These are phyloP conservation scores for Verticillium tricorpus DNA, from an alignment of 2,329 filamentous ascomycete species.

Conservation along the genomic window DNA sequence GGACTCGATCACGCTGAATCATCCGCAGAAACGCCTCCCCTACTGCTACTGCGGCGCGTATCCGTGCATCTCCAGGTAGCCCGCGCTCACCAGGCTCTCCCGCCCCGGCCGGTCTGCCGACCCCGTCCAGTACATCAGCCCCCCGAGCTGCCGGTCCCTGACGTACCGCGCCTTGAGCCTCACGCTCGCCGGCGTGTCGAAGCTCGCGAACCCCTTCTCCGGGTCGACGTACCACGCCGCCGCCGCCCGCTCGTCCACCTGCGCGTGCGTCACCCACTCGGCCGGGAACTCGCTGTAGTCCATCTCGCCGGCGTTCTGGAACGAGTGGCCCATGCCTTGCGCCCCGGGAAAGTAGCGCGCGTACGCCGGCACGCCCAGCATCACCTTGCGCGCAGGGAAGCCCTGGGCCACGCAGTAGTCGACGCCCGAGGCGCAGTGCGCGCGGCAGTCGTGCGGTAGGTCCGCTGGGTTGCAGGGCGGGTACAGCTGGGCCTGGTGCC, in stretches of 20 bases:
- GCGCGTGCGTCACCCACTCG: slow-evolving; percentile 35
- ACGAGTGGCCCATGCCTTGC: slow-evolving; percentile 47
- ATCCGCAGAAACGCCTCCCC: background rate
- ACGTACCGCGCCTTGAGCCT: slow-evolving; percentile 57
- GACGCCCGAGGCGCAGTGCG: slow-evolving; percentile 46
- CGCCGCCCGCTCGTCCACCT: slow-evolving; percentile 45
- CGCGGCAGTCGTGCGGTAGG: background rate
- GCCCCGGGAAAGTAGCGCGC: slow-evolving; percentile 57
- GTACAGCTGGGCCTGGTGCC: slow-evolving; percentile 61
- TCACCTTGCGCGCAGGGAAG: slow-evolving; percentile 53
- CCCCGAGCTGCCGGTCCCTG: slow-evolving; percentile 48
- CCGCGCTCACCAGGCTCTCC: slow-evolving; percentile 56
- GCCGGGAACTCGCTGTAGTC: slow-evolving; percentile 59
- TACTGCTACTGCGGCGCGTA: background rate
- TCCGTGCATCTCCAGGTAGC: slow-evolving; percentile 44
- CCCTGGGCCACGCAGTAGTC: slow-evolving; percentile 47
- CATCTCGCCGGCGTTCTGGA: slow-evolving; percentile 44
- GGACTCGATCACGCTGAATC: too few species aligned
- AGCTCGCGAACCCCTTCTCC: slow-evolving; percentile 53
- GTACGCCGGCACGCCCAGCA: slow-evolving; percentile 60
- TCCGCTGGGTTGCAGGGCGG: slow-evolving; percentile 25
- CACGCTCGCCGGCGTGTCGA: slow-evolving; percentile 59
- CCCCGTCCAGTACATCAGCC: slow-evolving; percentile 67
- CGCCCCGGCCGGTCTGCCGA: slow-evolving; percentile 50
- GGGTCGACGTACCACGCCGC: slow-evolving; percentile 54